Percentiles rank a stretch among this genome's conserved stretches.
Conservation (phyloP, 2,329 filamentous ascomycete species). For the Cercospora zeae-maydis region DNA sequence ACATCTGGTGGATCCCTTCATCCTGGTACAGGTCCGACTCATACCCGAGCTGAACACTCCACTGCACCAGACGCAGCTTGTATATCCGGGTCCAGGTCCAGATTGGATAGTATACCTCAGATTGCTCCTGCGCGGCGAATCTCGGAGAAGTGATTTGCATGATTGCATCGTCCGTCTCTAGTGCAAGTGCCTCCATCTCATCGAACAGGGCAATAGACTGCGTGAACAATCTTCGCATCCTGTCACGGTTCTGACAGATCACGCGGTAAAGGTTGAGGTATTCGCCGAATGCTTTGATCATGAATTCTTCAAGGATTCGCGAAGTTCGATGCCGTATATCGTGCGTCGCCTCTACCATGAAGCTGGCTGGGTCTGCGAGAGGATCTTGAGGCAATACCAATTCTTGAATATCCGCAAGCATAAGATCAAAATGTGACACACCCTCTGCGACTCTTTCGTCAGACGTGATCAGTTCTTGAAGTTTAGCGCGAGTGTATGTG, state of each 20-base stretch:
- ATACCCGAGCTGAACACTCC: conserved; percentile 86
- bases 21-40: conserved; percentile 86
- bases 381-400: conserved; percentile 68
- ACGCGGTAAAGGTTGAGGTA: conserved; percentile 82
- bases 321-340: conserved; percentile 72
- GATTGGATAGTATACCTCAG: conserved; percentile 60
- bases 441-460: conserved; percentile 64
- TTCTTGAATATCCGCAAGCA: conserved; percentile 78
- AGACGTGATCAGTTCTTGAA: conserved; percentile 59
- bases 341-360: conserved; percentile 68
- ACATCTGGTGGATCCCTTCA: conserved; percentile 83
- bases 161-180: conserved; percentile 21
- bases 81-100: conserved; percentile 88
- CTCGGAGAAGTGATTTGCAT: conserved; percentile 1
- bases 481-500: conserved; percentile 70
- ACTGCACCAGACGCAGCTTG: conserved; percentile 84
- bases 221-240: conserved; percentile 82
- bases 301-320: conserved; percentile 67
- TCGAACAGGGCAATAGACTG: conserved; percentile 84
- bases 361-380: conserved; percentile 69
- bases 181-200: conserved; percentile 70
- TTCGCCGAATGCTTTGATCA: conserved; percentile 53
- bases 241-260: conserved; percentile 84
- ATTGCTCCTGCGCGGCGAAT: neutral
- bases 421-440: conserved; percentile 65